These are phyloP conservation scores for Globisporangium cylindrosporum DNA, from an alignment of 352 stramenopile species.

Conservation along the genomic window DNA sequence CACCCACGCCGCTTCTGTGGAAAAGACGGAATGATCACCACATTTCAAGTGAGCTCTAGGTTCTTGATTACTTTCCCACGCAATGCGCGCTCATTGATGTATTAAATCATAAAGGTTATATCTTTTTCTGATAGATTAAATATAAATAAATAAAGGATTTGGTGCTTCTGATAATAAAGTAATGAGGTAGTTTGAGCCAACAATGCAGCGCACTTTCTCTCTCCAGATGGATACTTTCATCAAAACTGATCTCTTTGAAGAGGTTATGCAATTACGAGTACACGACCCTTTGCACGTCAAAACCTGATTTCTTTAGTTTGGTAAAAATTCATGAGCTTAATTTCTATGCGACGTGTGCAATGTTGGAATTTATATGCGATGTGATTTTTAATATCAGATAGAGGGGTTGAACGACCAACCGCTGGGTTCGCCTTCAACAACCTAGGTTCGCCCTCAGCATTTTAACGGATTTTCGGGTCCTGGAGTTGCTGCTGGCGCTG, in stretches of 20 bases:
- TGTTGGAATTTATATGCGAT: background rate
- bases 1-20: background rate
- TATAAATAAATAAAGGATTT: background rate
- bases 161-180: too few relatives aligned
- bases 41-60: background rate
- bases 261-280: background rate
- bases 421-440: background rate
- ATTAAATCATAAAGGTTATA: background rate
- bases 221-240: background rate
- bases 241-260: background rate
- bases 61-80: background rate
- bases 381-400: background rate
- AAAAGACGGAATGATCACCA: background rate
- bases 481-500: slow-evolving; percentile 27
- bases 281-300: background rate
- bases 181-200: too few relatives aligned
- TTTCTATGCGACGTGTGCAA: background rate
- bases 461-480: background rate
- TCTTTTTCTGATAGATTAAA: rapidly evolving
- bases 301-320: background rate
- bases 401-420: background rate
- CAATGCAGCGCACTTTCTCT: background rate
- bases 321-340: background rate
- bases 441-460: background rate
- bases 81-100: background rate